phyloP scores from a whole-genome alignment of 2,329 filamentous ascomycete genomes.

The Aspergillus flavus region DNA sequence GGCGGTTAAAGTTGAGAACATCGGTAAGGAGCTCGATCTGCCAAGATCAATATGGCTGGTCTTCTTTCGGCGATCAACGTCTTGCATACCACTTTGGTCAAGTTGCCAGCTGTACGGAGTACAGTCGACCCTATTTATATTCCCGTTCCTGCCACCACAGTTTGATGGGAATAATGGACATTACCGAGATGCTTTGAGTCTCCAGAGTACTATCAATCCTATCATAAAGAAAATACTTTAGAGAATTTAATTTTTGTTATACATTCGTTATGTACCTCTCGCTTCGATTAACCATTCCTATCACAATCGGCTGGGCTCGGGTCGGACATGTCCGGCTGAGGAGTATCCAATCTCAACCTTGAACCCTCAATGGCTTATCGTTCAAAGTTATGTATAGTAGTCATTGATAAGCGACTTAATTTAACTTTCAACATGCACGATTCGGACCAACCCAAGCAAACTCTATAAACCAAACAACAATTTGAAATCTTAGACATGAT shows the following conservation, averaged over 20 bases:
- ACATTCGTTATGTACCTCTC: neutral
- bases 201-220: no score
- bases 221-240: neutral
- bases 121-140: neutral
- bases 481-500: neutral
- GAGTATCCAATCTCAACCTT: neutral
- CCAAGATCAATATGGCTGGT: neutral
- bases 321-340: neutral
- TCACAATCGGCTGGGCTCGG: neutral
- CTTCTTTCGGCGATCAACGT: neutral
- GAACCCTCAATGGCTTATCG: neutral
- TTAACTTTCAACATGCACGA: neutral
- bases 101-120: neutral
- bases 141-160: neutral
- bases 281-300: neutral
- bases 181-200: neutral
- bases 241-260: neutral
- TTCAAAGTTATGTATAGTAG: neutral
- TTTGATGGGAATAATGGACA: neutral
- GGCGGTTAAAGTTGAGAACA: constrained; percentile 16
- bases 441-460: neutral
- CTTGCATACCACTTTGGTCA: neutral
- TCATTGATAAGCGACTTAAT: neutral
- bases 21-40: constrained; percentile 14
- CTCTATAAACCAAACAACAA: neutral